Conservation (phyloP, 1,139 yeast species). For the Diutina sp. region DNA sequence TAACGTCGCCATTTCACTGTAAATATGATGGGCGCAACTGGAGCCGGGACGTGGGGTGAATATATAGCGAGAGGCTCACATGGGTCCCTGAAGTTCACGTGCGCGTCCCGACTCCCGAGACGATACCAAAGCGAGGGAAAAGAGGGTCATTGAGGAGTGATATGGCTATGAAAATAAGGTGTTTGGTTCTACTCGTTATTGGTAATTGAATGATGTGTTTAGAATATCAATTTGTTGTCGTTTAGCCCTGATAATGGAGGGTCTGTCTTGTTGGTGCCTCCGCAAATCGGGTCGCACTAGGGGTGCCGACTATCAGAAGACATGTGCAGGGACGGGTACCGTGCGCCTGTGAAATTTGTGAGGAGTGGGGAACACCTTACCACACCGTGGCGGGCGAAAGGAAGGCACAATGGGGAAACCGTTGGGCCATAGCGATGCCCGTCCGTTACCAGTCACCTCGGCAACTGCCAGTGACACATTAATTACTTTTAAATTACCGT, state of each 20-base stretch:
- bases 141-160: too few species aligned
- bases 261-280: not conserved
- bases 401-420: not conserved
- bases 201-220: too few species aligned
- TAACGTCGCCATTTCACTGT: constrained; percentile 17
- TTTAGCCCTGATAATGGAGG: too few species aligned
- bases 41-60: not conserved
- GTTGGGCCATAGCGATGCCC: not conserved
- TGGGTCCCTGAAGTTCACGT: not conserved
- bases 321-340: not conserved
- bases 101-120: too few species aligned
- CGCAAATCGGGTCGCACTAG: not conserved
- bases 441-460: too few species aligned
- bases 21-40: not conserved
- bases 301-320: not conserved
- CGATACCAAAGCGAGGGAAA: too few species aligned
- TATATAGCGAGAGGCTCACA: not conserved
- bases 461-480: too few species aligned
- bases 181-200: too few species aligned
- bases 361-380: not conserved
- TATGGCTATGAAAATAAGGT: too few species aligned
- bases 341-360: not conserved
- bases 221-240: too few species aligned
- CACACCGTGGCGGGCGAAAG: not conserved
- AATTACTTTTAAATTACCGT: too few species aligned